Percentiles rank a stretch among this genome's conserved stretches.
Conservation (phyloP, 129 eudicot species). For the Chrysanthemum lavandulifolium region DNA sequence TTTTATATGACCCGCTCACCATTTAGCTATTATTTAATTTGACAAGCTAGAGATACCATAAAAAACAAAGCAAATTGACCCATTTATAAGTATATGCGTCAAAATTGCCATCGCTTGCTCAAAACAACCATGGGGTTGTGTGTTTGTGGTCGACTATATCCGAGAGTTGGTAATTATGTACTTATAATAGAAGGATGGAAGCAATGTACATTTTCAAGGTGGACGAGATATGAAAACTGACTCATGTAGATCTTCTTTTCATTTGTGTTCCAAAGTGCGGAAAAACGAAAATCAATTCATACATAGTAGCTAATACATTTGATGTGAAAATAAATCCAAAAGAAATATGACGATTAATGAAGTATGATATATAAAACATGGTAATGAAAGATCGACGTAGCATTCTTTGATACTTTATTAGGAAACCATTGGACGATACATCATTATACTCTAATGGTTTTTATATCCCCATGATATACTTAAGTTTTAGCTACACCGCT, state of each 20-base stretch:
- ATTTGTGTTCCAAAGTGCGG: slow-evolving; percentile 31
- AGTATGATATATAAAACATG: neutral
- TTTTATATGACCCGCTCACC: no score
- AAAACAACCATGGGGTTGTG: neutral
- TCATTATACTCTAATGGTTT: no score
- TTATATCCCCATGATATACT: neutral
- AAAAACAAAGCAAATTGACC: no score
- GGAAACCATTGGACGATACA: neutral
- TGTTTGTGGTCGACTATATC: neutral
- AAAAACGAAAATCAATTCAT: slow-evolving; percentile 9
- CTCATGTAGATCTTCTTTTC: no score
- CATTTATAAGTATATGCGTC: no score
- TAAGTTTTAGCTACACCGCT: neutral
- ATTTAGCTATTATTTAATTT: no score
- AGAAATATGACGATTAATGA: neutral
- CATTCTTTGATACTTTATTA: neutral
- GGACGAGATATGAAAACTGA: no score
- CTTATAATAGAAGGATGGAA: no score
- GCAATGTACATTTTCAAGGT: no score
- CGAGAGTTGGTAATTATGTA: no score
- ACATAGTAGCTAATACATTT: neutral
- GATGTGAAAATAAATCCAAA: neutral
- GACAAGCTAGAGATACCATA: no score
- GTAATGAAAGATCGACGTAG: neutral
- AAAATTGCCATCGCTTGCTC: no score